Conservation (phyloP, 768 basidiomycete species). For the Hysterangium stoloniferum region DNA sequence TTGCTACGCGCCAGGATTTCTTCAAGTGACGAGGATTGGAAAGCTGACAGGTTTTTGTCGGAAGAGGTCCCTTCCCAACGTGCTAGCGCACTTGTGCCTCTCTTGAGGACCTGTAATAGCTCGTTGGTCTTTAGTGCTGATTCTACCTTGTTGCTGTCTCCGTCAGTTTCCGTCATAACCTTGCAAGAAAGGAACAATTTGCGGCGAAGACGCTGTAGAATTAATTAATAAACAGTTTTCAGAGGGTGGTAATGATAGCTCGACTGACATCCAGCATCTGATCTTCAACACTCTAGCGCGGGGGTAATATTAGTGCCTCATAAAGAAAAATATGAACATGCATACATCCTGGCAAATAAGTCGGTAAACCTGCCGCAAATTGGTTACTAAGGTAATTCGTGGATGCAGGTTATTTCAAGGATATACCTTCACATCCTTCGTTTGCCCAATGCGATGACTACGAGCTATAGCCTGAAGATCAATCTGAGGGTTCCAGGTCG, state of each 20-base stretch:
- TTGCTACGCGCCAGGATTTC: constrained; percentile 41
- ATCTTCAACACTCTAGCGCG: constrained; percentile 51
- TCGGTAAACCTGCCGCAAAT: constrained; percentile 50
- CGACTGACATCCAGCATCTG: constrained; percentile 62
- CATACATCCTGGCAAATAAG: constrained; percentile 50
- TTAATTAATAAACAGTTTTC: too few relatives aligned
- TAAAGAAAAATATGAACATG: background rate
- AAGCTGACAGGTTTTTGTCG: constrained; percentile 35
- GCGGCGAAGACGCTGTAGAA: constrained; percentile 42
- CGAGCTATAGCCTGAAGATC: constrained; percentile 27
- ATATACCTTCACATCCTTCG: constrained; percentile 54
- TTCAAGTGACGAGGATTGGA: constrained; percentile 36
- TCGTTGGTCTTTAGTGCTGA: constrained; percentile 34
- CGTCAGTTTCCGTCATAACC: constrained; percentile 40
- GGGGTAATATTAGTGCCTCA: background rate
- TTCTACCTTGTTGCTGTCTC: constrained; percentile 21
- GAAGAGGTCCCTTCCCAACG: constrained; percentile 22
- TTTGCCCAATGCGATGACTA: constrained; percentile 56
- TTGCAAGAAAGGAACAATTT: constrained; percentile 63
- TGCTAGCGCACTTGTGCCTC: constrained; percentile 48
- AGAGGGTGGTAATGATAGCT: too few relatives aligned
- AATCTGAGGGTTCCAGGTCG: constrained; percentile 32
- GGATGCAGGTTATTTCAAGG: background rate
- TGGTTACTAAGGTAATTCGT: too few relatives aligned
- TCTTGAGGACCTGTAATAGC: constrained; percentile 48